phyloP scores from a whole-genome alignment of 768 basidiomycete genomes.

The Mycena chlorophos region DNA sequence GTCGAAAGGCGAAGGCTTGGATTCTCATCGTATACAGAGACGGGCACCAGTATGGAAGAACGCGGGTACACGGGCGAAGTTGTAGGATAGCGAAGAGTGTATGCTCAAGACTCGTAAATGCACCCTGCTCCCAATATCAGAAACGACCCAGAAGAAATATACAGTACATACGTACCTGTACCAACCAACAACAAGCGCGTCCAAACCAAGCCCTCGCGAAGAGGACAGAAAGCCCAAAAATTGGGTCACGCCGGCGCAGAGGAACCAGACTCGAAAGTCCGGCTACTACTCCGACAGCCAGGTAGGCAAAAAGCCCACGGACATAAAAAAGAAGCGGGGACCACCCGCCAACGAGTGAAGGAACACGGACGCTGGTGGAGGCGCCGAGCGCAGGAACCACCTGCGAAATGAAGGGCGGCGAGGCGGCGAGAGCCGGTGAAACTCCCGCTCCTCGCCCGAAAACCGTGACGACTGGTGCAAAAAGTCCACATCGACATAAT shows the following conservation, averaged over 20 bases:
- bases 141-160: neutral
- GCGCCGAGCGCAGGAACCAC: neutral
- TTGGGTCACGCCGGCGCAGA: neutral
- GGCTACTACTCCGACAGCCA: neutral
- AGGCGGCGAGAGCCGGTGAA: no score
- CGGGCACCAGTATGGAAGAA: conserved; percentile 18
- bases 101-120: neutral
- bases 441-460: no score
- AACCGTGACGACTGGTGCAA: neutral
- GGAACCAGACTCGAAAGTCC: neutral
- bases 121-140: neutral
- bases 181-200: neutral
- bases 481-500: neutral
- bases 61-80: conserved; percentile 13
- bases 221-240: conserved; percentile 5
- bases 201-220: neutral
- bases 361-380: neutral
- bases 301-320: neutral
- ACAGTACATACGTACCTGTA: neutral
- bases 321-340: neutral
- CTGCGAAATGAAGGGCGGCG: neutral
- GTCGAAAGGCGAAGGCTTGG: no score
- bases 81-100: conserved; percentile 1
- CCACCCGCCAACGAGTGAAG: neutral
- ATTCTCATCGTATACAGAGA: conserved; percentile 3